These are phyloP conservation scores for Tetrahymena elliotti DNA, from an alignment of 73 alveolate species.

Conservation along the genomic window DNA sequence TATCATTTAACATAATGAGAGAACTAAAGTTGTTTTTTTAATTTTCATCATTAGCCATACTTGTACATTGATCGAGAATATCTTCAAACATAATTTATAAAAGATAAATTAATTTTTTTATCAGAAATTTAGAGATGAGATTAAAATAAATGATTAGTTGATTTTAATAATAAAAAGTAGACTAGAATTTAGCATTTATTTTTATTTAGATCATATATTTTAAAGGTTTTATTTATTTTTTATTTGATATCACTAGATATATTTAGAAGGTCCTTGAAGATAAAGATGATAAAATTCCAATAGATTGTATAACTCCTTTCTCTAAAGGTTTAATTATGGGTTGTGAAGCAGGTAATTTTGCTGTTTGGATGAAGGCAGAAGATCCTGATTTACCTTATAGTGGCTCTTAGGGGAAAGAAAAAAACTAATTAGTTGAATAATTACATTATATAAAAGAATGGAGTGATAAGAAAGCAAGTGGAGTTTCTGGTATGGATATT, in stretches of 20 bases:
- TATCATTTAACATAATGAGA: too few relatives aligned
- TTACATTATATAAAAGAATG: conserved; percentile 29
- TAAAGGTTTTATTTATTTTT: not conserved
- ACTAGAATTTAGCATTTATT: too few relatives aligned
- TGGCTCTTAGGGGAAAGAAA: conserved; percentile 49
- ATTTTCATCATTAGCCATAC: too few relatives aligned
- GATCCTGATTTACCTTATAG: conserved; percentile 52
- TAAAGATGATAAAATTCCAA: not conserved
- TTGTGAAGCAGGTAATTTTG: conserved; percentile 68
- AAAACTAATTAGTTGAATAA: conserved; percentile 12
- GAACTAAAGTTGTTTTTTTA: too few relatives aligned
- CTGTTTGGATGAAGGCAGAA: conserved; percentile 76
- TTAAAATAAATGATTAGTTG: too few relatives aligned
- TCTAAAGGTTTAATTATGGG: conserved; percentile 69
- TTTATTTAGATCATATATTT: too few relatives aligned
- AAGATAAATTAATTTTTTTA: too few relatives aligned
- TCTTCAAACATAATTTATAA: too few relatives aligned
- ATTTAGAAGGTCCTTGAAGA: conserved; percentile 23
- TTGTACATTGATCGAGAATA: too few relatives aligned
- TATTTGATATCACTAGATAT: not conserved
- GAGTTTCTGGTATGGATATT: conserved; percentile 62
- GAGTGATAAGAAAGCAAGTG: conserved; percentile 36
- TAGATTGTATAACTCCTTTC: conserved; percentile 43
- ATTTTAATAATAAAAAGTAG: too few relatives aligned
- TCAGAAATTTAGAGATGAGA: too few relatives aligned